Percentiles rank a stretch among this genome's conserved stretches.
These are phyloP conservation scores for Hericium alpestre DNA, from an alignment of 768 basidiomycete genomes.

Conservation along the genomic window DNA sequence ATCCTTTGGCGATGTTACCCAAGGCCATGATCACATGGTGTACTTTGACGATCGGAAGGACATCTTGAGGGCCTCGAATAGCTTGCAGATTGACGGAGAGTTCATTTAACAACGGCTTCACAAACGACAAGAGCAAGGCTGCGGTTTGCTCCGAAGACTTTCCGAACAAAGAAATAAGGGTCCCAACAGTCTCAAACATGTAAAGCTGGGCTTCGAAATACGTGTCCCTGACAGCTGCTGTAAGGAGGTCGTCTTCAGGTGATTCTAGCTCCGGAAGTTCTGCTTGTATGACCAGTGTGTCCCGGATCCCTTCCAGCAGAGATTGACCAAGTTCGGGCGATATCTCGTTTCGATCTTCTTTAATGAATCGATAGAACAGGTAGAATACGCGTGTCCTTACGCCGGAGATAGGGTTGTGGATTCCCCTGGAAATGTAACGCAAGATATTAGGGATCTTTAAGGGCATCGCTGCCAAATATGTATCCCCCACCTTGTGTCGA, in stretches of 20 bases:
- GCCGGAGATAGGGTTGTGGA: conserved; percentile 64
- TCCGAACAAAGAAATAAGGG: conserved; percentile 66
- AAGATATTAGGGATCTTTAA: not conserved
- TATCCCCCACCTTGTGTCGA: conserved; percentile 61
- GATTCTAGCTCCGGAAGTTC: conserved; percentile 72
- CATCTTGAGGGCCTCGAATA: conserved; percentile 49
- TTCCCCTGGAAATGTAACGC: conserved; percentile 45
- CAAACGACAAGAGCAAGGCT: conserved; percentile 59
- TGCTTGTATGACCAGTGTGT: conserved; percentile 66
- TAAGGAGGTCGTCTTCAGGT: conserved; percentile 50
- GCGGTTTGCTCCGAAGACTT: conserved; percentile 60
- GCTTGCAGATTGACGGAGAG: conserved; percentile 48
- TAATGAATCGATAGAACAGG: conserved; percentile 86
- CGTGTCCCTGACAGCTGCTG: conserved; percentile 52
- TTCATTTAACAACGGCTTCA: conserved; percentile 73
- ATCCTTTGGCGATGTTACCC: conserved; percentile 91
- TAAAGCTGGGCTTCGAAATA: conserved; percentile 87
- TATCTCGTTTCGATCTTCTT: conserved; percentile 70
- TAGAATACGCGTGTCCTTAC: conserved; percentile 80
- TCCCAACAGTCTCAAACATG: conserved; percentile 87
- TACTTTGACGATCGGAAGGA: conserved; percentile 72
- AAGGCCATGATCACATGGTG: conserved; percentile 93
- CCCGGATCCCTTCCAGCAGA: conserved; percentile 65
- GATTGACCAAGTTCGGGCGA: conserved; percentile 57
- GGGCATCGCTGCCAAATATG: not conserved